A percentile compares a stretch with the other conserved stretches of the same genome.
These are phyloP conservation scores for Ganoderma boninense DNA, from an alignment of 1,284 basidiomycete species.

Conservation along the genomic window DNA sequence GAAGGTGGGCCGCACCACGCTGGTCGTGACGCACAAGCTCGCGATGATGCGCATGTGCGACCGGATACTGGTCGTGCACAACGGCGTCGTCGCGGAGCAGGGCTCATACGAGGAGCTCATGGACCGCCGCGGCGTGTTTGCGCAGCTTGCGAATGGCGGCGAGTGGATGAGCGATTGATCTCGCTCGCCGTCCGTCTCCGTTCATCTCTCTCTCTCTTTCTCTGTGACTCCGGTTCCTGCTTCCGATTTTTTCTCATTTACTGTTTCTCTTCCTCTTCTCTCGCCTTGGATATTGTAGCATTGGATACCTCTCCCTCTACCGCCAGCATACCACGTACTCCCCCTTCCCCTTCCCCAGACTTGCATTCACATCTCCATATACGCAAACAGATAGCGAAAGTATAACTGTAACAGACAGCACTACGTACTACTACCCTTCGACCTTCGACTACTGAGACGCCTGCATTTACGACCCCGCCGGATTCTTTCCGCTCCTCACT, in stretches of 20 bases:
- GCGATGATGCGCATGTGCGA: constrained; percentile 94
- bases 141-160: constrained; percentile 83
- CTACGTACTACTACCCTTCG: constrained; percentile 32
- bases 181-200: neutral
- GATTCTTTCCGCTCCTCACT: constrained; percentile 19
- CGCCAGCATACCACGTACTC: constrained; percentile 6
- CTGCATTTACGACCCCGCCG: constrained; percentile 18
- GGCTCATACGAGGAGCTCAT: constrained; percentile 82
- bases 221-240: neutral
- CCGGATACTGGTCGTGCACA: constrained; percentile 83
- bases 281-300: constrained; percentile 31
- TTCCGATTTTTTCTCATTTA: constrained; percentile 9
- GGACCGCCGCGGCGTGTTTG: constrained; percentile 78
- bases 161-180: constrained; percentile 70
- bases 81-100: constrained; percentile 82
- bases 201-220: too few relatives aligned
- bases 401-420: constrained; percentile 26
- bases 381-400: constrained; percentile 30
- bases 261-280: constrained; percentile 9
- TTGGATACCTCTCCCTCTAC: constrained; percentile 22
- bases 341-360: neutral
- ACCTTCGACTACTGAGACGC: constrained; percentile 30
- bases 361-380: constrained; percentile 3
- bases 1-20: constrained; percentile 77
- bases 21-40: constrained; percentile 95